These are phyloP conservation scores for Chaetomiaceae sp. DNA, from an alignment of 2,329 filamentous ascomycete species.

Conservation along the genomic window DNA sequence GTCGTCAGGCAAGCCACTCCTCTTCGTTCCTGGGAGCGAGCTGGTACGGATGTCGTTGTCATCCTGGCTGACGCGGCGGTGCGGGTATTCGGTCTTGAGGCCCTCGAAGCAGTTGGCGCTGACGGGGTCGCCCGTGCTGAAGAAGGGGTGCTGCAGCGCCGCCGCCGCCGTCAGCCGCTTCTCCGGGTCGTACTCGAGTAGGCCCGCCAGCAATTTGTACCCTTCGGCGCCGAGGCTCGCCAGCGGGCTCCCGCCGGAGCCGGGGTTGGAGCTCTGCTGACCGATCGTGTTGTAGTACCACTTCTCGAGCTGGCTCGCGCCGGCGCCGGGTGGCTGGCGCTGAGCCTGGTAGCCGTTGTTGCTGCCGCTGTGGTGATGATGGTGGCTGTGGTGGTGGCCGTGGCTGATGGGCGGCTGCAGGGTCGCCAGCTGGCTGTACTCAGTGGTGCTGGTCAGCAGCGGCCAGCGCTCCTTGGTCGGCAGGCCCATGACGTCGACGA, in stretches of 20 bases:
- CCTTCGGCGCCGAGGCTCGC: conserved; percentile 67
- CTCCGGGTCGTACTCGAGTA: conserved; percentile 89
- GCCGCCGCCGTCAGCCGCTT: conserved; percentile 82
- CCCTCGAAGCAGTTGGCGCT: conserved; percentile 87
- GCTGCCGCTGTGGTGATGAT: conserved; percentile 46
- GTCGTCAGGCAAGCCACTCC: conserved; percentile 80
- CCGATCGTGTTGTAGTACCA: conserved; percentile 69
- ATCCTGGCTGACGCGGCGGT: conserved; percentile 84
- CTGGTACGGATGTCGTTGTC: conserved; percentile 93
- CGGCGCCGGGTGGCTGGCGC: conserved; percentile 26
- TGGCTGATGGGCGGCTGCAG: conserved; percentile 47
- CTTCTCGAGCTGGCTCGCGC: conserved; percentile 58
- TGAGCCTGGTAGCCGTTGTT: conserved; percentile 41
- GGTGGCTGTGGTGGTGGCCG: conserved; percentile 31
- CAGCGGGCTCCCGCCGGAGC: conserved; percentile 42
- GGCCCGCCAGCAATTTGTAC: conserved; percentile 69
- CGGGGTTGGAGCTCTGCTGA: conserved; percentile 34
- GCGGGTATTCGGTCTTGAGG: conserved; percentile 80
- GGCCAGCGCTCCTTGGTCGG: conserved; percentile 89
- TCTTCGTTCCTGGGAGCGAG: conserved; percentile 84
- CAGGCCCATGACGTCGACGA: conserved; percentile 90
- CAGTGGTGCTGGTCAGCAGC: conserved; percentile 75
- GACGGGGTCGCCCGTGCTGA: conserved; percentile 66
- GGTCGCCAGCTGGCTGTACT: conserved; percentile 65
- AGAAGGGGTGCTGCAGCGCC: conserved; percentile 88